Evolutionary conservation across 176 grass and related monocot genomes (phyloP).

Genomic region (Olyra latifolia): DNA sequence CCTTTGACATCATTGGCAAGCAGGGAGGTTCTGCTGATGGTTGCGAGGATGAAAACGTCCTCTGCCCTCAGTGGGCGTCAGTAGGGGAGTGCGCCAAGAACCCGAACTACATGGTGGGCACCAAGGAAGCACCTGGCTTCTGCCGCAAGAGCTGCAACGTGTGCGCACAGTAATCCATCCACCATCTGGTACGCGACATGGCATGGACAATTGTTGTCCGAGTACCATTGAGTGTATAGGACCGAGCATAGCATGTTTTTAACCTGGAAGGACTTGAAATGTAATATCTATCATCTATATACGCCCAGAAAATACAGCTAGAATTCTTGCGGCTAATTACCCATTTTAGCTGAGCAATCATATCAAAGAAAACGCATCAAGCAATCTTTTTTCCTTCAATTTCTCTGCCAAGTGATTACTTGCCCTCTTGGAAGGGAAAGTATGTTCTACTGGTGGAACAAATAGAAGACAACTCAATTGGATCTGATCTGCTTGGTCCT

Average conservation of each 20-base stretch:
- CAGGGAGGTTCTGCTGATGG: slow-evolving; percentile 15
- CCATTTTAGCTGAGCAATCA: slow-evolving; percentile 13
- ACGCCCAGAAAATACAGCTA: not conserved
- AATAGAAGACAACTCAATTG: not conserved
- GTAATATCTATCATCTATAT: slow-evolving; percentile 21
- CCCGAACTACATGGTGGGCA: slow-evolving; percentile 83
- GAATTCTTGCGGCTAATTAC: not conserved
- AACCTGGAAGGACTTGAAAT: slow-evolving; percentile 10
- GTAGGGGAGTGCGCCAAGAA: slow-evolving; percentile 90
- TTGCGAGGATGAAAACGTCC: slow-evolving; percentile 66
- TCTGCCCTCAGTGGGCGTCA: slow-evolving; percentile 69
- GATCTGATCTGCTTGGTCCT: not conserved
- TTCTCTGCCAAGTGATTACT: not conserved
- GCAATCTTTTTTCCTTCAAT: slow-evolving; percentile 20
- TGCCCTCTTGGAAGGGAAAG: slow-evolving; percentile 19
- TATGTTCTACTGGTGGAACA: not conserved
- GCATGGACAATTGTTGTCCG: not conserved
- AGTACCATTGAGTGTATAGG: slow-evolving; percentile 22
- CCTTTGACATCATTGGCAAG: slow-evolving; percentile 49
- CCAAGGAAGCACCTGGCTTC: slow-evolving; percentile 73
- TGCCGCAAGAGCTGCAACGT: slow-evolving; percentile 85
- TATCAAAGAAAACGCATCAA: slow-evolving; percentile 3
- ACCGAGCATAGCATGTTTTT: slow-evolving; percentile 15
- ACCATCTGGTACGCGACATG: not conserved
- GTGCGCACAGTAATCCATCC: slow-evolving; percentile 41